Evolutionary conservation across 73 alveolate genomes (phyloP), one percentile per base, ranked within the genome.

Genomic region (Paraurostyla sp.): DNA sequence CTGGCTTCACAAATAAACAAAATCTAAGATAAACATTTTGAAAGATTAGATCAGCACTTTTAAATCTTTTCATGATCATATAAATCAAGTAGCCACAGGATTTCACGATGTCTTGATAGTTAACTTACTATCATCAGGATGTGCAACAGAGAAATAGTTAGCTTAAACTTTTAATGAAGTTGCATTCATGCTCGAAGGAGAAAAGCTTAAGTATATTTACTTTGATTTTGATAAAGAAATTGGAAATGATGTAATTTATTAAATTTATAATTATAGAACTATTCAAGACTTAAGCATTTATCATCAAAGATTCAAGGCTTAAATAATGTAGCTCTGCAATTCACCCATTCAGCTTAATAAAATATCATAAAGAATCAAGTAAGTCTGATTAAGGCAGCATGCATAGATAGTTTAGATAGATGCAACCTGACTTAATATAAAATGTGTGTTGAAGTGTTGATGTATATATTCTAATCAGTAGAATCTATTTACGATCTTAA

Each of bases 361-460:
- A 87, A 94, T 85, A 45, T 97, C 25, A 35, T 76, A 35, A 88
- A 76, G 73, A 93, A 88, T 20, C 96, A 97, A 85, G 89, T 57
- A 76, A 98, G 99, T 35, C 91, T 95, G 13, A 85, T 92, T 54
- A 87, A 98, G 48, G 90, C 98, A 22, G 92, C 95, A 80, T 97
- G 99, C 82, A 60, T 97, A 33, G 99, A 97, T 92, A 93, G 99
- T 76, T 91, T 95, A 35, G 99, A 97, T 95, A 88, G 99, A 84
- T 92, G 99, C 15, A 97, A 97, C 80, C 94, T 97, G 15, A 85
- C 93, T 9, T 95, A 96, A 87, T 93, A 97, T 57, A 89, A 96
- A 89, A 76, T 96, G 16, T 92, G 40, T 62, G 60, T 78, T 88
- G 0, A n/a, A 62, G 58, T 29, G 41, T 81, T 49, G 6, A n/a